Evolutionary conservation across 2,329 filamentous ascomycete species (phyloP).

Genomic region (Colletotrichum theobromicola): DNA sequence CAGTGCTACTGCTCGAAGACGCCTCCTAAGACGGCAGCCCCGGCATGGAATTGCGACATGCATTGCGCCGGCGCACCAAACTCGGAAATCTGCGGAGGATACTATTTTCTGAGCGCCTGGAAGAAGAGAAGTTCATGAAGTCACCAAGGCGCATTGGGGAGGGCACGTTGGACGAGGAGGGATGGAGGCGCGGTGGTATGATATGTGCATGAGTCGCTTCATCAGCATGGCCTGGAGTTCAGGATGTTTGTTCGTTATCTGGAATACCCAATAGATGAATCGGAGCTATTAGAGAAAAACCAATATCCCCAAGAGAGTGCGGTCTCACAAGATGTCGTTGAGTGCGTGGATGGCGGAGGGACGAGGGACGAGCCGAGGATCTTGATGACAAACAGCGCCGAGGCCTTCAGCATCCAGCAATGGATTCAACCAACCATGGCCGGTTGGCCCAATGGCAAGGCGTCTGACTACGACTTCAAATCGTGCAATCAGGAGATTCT

Average conservation of each 20-base stretch:
- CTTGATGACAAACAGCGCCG: not conserved
- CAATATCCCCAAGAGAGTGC: not conserved
- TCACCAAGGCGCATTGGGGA: not conserved
- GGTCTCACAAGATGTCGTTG: not conserved
- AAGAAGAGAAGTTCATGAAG: not conserved
- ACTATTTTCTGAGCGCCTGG: constrained; percentile 9
- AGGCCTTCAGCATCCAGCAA: not conserved
- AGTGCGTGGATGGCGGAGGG: not conserved
- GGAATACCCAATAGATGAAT: not conserved
- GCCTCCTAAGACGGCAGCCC: not conserved
- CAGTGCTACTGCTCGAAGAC: constrained; percentile 7
- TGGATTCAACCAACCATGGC: not conserved
- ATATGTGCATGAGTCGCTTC: not conserved
- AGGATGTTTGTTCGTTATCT: not conserved
- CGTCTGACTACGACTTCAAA: constrained; percentile 46
- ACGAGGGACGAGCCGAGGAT: not conserved
- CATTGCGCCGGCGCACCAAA: constrained; percentile 3
- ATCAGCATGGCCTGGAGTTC: not conserved
- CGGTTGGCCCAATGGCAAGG: constrained; percentile 44
- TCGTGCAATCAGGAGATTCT: constrained; percentile 18
- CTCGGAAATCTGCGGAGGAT: constrained; percentile 4
- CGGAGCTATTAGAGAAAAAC: not conserved
- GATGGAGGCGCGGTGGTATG: not conserved
- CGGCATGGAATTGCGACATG: constrained; percentile 11
- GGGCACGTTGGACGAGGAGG: not conserved